Evolutionary conservation across 805 yeast species (phyloP).

Genomic region (Metschnikowia hibisci): DNA sequence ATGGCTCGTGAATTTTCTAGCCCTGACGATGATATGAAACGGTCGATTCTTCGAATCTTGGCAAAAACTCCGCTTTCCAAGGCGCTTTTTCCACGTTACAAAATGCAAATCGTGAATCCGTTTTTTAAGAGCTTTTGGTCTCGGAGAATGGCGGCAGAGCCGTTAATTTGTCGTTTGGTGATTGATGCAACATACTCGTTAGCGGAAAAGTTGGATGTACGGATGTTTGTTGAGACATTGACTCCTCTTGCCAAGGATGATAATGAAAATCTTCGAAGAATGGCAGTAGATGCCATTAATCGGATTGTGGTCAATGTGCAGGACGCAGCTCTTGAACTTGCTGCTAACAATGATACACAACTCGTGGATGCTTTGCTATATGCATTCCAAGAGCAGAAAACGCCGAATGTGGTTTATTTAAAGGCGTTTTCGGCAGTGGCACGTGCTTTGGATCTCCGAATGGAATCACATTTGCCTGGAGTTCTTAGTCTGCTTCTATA

Average conservation of each 20-base stretch:
- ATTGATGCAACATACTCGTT: constrained; percentile 68
- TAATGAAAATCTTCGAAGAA: constrained; percentile 70
- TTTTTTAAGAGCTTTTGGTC: constrained; percentile 78
- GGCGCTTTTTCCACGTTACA: constrained; percentile 47
- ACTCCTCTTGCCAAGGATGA: constrained; percentile 69
- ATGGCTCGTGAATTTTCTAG: constrained; percentile 69
- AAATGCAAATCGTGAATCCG: constrained; percentile 48
- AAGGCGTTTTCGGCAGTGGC: constrained; percentile 63
- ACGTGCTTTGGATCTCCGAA: constrained; percentile 56
- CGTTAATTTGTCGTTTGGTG: constrained; percentile 49
- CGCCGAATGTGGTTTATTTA: constrained; percentile 51
- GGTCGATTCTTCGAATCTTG: constrained; percentile 64
- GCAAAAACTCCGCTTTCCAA: constrained; percentile 62
- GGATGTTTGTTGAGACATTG: constrained; percentile 54
- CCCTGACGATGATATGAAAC: constrained; percentile 85
- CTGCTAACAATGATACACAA: constrained; percentile 57
- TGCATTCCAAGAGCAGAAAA: constrained; percentile 77
- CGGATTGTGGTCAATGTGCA: constrained; percentile 44
- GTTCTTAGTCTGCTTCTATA: constrained; percentile 70
- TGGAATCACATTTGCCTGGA: constrained; percentile 67
- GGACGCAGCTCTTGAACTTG: constrained; percentile 47
- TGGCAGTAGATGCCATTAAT: constrained; percentile 72
- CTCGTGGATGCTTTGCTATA: constrained; percentile 76
- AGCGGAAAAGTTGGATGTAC: constrained; percentile 64
- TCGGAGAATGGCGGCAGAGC: constrained; percentile 71